Conservation (phyloP, 257 asterid species). For the Jaltomata sinuosa region DNA sequence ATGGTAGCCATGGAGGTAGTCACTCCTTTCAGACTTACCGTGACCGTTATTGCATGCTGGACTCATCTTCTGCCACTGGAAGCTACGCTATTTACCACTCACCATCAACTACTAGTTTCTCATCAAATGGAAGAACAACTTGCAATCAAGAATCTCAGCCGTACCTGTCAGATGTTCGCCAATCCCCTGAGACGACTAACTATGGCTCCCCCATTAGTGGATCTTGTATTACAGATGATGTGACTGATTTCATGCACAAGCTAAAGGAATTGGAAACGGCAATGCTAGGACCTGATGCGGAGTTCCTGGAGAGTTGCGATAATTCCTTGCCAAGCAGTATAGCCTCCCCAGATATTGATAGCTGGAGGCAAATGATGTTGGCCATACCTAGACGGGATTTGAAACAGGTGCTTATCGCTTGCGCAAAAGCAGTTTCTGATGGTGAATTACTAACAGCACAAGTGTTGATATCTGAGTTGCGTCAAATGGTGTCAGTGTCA, state of each 20-base stretch:
- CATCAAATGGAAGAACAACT: constrained; percentile 42
- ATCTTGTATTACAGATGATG: constrained; percentile 41
- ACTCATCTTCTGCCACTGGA: constrained; percentile 17
- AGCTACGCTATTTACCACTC: constrained; percentile 61
- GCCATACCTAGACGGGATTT: constrained; percentile 53
- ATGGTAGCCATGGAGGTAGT: constrained; percentile 12
- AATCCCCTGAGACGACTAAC: constrained; percentile 27
- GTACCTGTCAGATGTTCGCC: constrained; percentile 8
- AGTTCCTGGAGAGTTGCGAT: constrained; percentile 26
- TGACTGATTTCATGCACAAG: constrained; percentile 41
- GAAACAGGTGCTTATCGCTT: constrained; percentile 65
- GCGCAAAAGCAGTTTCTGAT: constrained; percentile 64
- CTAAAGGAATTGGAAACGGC: constrained; percentile 61
- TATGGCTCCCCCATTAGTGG: constrained; percentile 38
- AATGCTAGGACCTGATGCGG: constrained; percentile 77
- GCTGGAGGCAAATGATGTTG: constrained; percentile 65
- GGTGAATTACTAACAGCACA: constrained; percentile 48
- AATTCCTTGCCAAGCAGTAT: not conserved
- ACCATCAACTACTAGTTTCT: constrained; percentile 39
- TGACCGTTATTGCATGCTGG: not conserved
- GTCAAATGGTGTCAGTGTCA: constrained; percentile 68
- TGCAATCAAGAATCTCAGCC: constrained; percentile 41
- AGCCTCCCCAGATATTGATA: constrained; percentile 40
- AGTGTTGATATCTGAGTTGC: constrained; percentile 60
- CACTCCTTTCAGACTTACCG: constrained; percentile 16